A percentile compares a stretch with the other conserved stretches of the same genome.
phyloP scores from a whole-genome alignment of 2,329 filamentous ascomycete species.

The Didymella keratinophila region DNA sequence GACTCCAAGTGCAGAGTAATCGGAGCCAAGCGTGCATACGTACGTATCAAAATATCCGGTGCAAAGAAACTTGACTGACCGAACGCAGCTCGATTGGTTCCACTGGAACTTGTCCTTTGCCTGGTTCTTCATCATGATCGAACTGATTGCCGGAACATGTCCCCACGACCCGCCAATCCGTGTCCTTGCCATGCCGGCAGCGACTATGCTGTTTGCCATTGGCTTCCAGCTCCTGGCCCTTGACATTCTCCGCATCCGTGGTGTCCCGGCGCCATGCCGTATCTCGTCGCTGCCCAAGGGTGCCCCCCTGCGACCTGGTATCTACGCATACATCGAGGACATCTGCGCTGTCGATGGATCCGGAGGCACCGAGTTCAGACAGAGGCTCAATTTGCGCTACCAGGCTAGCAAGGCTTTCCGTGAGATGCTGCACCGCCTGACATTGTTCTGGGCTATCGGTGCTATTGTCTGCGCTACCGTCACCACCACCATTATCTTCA shows the following conservation, averaged over 20 bases:
- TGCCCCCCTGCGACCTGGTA: conserved; percentile 60
- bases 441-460: conserved; percentile 62
- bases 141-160: conserved; percentile 61
- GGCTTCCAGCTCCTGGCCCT: conserved; percentile 60
- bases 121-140: conserved; percentile 65
- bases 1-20: conserved; percentile 62
- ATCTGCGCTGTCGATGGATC: conserved; percentile 62
- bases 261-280: conserved; percentile 58
- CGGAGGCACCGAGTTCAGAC: conserved; percentile 61
- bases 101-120: conserved; percentile 65
- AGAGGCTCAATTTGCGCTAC: conserved; percentile 61
- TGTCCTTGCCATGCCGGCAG: conserved; percentile 61
- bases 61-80: neutral
- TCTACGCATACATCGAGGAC: conserved; percentile 64
- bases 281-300: conserved; percentile 62
- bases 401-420: conserved; percentile 62
- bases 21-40: conserved; percentile 54
- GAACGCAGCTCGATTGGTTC: conserved; percentile 61
- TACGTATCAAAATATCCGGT: conserved; percentile 22
- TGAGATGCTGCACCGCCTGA: conserved; percentile 61
- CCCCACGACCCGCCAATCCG: conserved; percentile 60
- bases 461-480: conserved; percentile 51
- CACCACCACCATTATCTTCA: conserved; percentile 58
- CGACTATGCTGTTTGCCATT: conserved; percentile 62
- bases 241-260: conserved; percentile 57